Conservation (phyloP, 345 rosid genomes). For the Turnera subulata region DNA sequence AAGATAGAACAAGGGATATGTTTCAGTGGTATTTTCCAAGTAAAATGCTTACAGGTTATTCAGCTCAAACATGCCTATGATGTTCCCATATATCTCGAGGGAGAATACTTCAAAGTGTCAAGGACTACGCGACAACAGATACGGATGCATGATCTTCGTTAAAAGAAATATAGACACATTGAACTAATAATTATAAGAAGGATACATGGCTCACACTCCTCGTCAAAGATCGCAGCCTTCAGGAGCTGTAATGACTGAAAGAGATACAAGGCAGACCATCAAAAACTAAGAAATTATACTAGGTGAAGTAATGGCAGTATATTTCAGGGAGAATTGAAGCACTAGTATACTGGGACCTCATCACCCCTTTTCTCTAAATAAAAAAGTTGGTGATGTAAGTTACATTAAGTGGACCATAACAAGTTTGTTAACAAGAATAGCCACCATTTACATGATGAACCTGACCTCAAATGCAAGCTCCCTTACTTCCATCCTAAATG, state of each 20-base stretch:
- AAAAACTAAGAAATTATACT: background rate
- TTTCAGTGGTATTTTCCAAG: background rate
- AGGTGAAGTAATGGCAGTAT: background rate
- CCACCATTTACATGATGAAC: background rate
- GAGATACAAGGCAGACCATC: slow-evolving; percentile 8
- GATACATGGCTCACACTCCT: slow-evolving; percentile 91
- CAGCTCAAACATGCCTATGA: slow-evolving; percentile 94
- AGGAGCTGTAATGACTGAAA: slow-evolving; percentile 81
- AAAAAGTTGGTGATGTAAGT: background rate
- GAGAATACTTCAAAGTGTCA: slow-evolving; percentile 72
- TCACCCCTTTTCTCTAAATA: background rate
- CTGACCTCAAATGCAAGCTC: slow-evolving; percentile 72
- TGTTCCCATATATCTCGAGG: slow-evolving; percentile 81
- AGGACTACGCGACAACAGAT: slow-evolving; percentile 33
- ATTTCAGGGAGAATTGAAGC: no score
- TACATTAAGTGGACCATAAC: background rate
- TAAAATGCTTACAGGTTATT: slow-evolving; percentile 76
- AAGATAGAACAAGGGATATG: no score
- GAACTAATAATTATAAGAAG: slow-evolving; percentile 15
- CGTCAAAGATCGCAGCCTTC: slow-evolving; percentile 66
- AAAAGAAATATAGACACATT: background rate
- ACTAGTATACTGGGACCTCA: no score
- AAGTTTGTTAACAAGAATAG: background rate
- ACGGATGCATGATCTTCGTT: background rate
- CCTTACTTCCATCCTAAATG: slow-evolving; percentile 70